Evolutionary conservation across 2,329 filamentous ascomycete species (phyloP), one percentile per base, ranked within the genome.

Genomic region (Plenodomus biglobosus): DNA sequence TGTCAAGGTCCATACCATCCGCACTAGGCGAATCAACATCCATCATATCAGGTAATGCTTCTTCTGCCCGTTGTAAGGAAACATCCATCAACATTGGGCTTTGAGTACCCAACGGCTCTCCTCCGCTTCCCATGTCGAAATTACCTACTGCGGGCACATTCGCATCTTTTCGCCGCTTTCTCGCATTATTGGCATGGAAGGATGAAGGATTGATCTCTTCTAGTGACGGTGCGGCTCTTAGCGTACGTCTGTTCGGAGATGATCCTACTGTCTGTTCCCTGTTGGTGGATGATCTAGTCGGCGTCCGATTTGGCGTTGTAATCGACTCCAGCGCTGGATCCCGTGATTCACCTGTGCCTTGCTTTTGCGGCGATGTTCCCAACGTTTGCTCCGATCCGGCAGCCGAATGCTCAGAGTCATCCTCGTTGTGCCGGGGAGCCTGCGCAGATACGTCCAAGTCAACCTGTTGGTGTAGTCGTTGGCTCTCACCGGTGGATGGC

Each of bases 331-430:
- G 27, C 27, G 11, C 38, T 6, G 30, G 3, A 8, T 65, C 62
- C 30, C 68, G 66, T 2, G 64, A 66, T 0, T 58, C 51, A 30
- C 40, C 17, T 11, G 21, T 15, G 8, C 24, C 16, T 37, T 21
- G 27, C 15, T 37, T 27, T 21, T 15, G 20, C 13, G 43, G 30
- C 18, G 36, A 22, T n/a, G 16, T 27, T 6, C 18, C 38, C 16
- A 22, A 18, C 21, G 19, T 35, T 36, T 38, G 45, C 34, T 55
- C 53, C 8, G 38, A 38, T 19, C 27, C 16, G 32, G 40, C 41
- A 24, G 32, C 38, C 11, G 10, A 20, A 8, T 20, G 32, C n/a
- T 42, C 18, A n/a, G 21, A 5, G 3, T 32, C 32, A 8, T 51
- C 38, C 18, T 36, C 30, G 15, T 32, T 24, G 6, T 51, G 40